These are phyloP conservation scores for Linum trigynum DNA, from an alignment of 345 rosid species.

Conservation along the genomic window DNA sequence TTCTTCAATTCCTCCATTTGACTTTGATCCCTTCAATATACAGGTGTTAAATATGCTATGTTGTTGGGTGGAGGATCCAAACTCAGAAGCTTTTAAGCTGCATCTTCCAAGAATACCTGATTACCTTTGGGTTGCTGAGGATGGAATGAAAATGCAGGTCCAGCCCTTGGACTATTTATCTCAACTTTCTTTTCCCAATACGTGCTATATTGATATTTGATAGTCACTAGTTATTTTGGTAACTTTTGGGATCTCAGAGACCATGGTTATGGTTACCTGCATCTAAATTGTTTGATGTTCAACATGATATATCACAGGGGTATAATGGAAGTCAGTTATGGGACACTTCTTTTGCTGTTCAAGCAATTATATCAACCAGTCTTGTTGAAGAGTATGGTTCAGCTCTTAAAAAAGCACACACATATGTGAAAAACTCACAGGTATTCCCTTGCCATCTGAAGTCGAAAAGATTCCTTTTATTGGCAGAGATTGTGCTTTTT, in stretches of 20 bases:
- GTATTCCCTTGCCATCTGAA: neutral
- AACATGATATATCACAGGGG: neutral
- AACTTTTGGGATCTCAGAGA: too few relatives aligned
- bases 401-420: slow-evolving; percentile 1
- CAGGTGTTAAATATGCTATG: slow-evolving; percentile 8
- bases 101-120: slow-evolving; percentile 8
- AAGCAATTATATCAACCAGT: slow-evolving; percentile 3
- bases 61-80: slow-evolving; percentile 8
- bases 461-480: neutral
- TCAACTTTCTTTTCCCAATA: neutral
- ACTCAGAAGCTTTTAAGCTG: slow-evolving; percentile 1
- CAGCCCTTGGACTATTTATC: neutral
- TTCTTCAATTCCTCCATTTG: neutral
- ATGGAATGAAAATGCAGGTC: slow-evolving; percentile 11
- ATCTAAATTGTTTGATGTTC: neutral
- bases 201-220: neutral
- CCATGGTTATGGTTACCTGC: too few relatives aligned
- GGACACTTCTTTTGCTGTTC: slow-evolving; percentile 6
- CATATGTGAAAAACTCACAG: slow-evolving; percentile 1
- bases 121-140: slow-evolving; percentile 9
- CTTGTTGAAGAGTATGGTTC: neutral
- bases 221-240: neutral
- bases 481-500: neutral
- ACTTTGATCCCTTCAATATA: neutral
- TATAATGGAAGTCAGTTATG: slow-evolving; percentile 9